These are phyloP conservation scores for Leccinum rimulosum DNA, from an alignment of 768 basidiomycete genomes.

Conservation along the genomic window DNA sequence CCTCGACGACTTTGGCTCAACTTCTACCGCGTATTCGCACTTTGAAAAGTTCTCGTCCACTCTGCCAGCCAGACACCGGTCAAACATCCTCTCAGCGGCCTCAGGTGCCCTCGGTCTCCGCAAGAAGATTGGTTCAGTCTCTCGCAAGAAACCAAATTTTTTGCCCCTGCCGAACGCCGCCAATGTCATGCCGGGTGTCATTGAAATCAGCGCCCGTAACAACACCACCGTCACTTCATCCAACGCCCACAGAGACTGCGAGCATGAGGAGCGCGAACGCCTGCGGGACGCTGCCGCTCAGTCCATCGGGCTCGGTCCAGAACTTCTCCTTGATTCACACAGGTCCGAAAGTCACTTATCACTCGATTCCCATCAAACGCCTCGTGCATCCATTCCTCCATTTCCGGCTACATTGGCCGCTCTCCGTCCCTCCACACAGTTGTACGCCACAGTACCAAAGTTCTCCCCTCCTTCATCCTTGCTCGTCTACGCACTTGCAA, in stretches of 20 bases:
- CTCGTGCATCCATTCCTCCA: conserved; percentile 36
- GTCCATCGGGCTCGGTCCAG: conserved; percentile 65
- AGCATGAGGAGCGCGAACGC: conserved; percentile 73
- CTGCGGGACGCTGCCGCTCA: conserved; percentile 74
- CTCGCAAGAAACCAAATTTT: conserved; percentile 38
- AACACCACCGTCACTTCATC: conserved; percentile 18
- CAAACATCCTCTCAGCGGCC: conserved; percentile 51
- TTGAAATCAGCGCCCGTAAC: conserved; percentile 60
- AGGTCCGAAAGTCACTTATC: conserved; percentile 13
- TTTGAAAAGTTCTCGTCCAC: conserved; percentile 5
- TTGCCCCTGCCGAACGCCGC: conserved; percentile 29
- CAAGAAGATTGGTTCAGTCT: conserved; percentile 39
- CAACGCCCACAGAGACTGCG: conserved; percentile 41
- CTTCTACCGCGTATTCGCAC: conserved; percentile 12
- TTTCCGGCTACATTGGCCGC: conserved; percentile 60
- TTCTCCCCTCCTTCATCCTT: conserved; percentile 67
- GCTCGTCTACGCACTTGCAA: conserved; percentile 69
- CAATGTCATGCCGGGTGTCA: conserved; percentile 61
- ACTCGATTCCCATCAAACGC: conserved; percentile 17
- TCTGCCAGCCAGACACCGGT: conserved; percentile 35
- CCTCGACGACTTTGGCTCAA: conserved; percentile 16
- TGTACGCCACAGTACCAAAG: conserved; percentile 58
- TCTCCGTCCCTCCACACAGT: conserved; percentile 51
- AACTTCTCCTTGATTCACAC: conserved; percentile 41
- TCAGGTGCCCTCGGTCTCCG: conserved; percentile 48